phyloP scores from a whole-genome alignment of 2,329 filamentous ascomycete genomes.

The Metarhizium rileyi region DNA sequence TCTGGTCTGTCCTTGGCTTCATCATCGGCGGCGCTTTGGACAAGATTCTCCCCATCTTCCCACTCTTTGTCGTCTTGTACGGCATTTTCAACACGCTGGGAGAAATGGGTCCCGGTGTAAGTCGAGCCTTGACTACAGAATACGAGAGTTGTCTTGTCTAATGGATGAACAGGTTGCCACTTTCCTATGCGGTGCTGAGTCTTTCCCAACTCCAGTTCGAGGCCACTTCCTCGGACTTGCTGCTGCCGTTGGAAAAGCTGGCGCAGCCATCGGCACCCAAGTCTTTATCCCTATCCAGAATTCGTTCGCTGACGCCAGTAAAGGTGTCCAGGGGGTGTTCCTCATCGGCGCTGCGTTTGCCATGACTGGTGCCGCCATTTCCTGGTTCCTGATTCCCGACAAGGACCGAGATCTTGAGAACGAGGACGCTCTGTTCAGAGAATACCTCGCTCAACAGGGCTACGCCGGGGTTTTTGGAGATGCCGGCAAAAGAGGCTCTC shows the following conservation, averaged over 20 bases:
- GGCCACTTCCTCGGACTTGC: constrained; percentile 41
- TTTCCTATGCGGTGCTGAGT: constrained; percentile 38
- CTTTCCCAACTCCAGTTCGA: constrained; percentile 38
- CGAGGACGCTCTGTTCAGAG: constrained; percentile 12
- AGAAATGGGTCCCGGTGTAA: constrained; percentile 28
- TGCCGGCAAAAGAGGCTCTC: not conserved
- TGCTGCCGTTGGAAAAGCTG: constrained; percentile 40
- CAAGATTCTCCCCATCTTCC: constrained; percentile 33
- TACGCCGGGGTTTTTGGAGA: constrained; percentile 9
- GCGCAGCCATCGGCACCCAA: constrained; percentile 38
- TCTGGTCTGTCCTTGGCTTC: constrained; percentile 31
- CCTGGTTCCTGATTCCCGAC: constrained; percentile 18
- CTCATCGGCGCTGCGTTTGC: constrained; percentile 19
- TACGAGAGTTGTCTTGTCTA: not conserved
- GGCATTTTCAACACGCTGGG: constrained; percentile 32
- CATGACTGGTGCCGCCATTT: constrained; percentile 13
- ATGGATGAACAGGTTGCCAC: constrained; percentile 17
- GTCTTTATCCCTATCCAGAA: constrained; percentile 13
- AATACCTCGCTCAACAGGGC: constrained; percentile 12
- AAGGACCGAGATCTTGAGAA: constrained; percentile 11
- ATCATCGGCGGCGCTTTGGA: constrained; percentile 39
- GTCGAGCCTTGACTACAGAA: constrained; percentile 24
- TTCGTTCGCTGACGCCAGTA: constrained; percentile 11
- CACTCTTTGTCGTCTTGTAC: constrained; percentile 41
- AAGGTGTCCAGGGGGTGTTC: constrained; percentile 17